These are phyloP conservation scores for Haematococcus sp. DNA, from an alignment of 139 green algal genomes.

Conservation along the genomic window DNA sequence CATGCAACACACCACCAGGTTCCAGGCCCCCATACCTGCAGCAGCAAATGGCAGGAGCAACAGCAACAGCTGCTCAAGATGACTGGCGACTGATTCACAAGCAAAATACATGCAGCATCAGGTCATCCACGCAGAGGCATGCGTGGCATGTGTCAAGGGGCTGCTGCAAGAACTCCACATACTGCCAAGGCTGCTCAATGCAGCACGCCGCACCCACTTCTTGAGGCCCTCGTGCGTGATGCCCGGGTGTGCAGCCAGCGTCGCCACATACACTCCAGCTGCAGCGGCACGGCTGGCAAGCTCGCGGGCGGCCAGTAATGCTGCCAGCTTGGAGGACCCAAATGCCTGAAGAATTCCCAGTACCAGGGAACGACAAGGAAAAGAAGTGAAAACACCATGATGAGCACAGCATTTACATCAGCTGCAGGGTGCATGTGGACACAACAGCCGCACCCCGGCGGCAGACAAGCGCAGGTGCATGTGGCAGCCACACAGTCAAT, in stretches of 20 bases:
- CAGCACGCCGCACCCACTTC: background rate
- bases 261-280: background rate
- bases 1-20: background rate
- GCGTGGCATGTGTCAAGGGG: no score
- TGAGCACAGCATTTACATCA: no score
- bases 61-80: no score
- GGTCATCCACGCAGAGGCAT: no score
- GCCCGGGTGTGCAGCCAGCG: background rate
- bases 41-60: background rate
- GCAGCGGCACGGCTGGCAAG: background rate
- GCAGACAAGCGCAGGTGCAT: no score
- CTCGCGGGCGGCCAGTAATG: background rate
- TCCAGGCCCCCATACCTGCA: background rate
- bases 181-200: no score
- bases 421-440: no score
- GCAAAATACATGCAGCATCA: no score
- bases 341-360: conserved; percentile 9
- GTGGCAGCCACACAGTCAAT: no score
- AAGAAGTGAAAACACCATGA: background rate
- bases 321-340: background rate
- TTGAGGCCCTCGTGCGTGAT: conserved; percentile 3
- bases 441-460: no score
- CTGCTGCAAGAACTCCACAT: no score
- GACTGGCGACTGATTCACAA: no score
- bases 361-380: background rate